Base-by-base conservation (phyloP, 2,329 filamentous ascomycete genomes). In the Leptographium radiaticola region DNA sequence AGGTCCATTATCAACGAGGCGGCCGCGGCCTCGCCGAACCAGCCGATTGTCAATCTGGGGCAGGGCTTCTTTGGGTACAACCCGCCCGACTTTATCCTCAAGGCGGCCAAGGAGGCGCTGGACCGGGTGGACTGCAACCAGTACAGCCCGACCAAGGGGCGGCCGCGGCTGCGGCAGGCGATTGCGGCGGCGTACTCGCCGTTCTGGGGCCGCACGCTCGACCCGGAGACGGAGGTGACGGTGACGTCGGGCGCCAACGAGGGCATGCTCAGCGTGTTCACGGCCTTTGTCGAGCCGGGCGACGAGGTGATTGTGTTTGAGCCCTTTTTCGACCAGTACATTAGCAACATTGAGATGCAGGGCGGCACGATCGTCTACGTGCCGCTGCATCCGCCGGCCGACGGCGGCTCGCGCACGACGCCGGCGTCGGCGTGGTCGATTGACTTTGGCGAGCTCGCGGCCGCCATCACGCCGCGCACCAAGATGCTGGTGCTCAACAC, bases 241-340 rank as follows among this genome's bases (percentile, higher is more conserved):
- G 89, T 98, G 66, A 97, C 93, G 6, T 97, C 91, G 0, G 87
- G 87, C 45, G 87, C 88, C 43, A 94, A 94, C 63, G 87, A 94
- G 71, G 85, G 88, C 63, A 97, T 97, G 89, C 75, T 98, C 59
- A 91, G 87, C 65, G 93, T 90, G 0, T 97, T 98, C 65, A 97
- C 98, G 93, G 93, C 80, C 3, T 98, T 98, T 62, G 83, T 98
- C 55, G 93, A 98, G 69, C 79, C 81, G 1, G 93, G 89, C 13
- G 93, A 98, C 65, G 93, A 98, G 69, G 93, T 96, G 60, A 96
- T 98, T 60, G 80, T 98, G 54, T 96, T 98, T 67, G 93, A 98
- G 72, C 93, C 93, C 12, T 98, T 96, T 72, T 98, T 97, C 67
- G 93, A 98, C 70, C 93, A 98, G 83, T 95, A 97, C 68, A 95